Percentiles rank a stretch among this genome's conserved stretches.
Evolutionary conservation across 2,329 filamentous ascomycete species (phyloP).

Genomic region (Aspergillus spinulosporus): DNA sequence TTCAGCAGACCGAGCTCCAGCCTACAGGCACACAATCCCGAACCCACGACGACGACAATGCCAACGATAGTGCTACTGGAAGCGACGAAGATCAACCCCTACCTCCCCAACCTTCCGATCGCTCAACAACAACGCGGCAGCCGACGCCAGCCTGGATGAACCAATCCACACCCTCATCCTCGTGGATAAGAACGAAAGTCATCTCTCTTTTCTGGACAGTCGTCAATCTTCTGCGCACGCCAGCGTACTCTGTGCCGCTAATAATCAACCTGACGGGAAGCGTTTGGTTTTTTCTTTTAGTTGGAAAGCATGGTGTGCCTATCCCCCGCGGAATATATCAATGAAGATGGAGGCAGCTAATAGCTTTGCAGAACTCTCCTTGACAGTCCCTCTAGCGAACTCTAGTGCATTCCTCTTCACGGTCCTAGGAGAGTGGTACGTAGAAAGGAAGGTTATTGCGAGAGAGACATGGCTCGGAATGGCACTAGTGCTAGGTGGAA

Average conservation of each 20-base stretch:
- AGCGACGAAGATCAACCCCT: slow-evolving; percentile 15
- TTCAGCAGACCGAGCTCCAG: slow-evolving; percentile 12
- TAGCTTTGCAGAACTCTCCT: slow-evolving; percentile 67
- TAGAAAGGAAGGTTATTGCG: slow-evolving; percentile 86
- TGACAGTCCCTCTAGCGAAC: slow-evolving; percentile 94
- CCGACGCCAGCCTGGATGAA: slow-evolving; percentile 26
- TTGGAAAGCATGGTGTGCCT: slow-evolving; percentile 79
- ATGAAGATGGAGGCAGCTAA: background rate
- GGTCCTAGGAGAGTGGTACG: slow-evolving; percentile 91
- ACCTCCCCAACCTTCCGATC: slow-evolving; percentile 5
- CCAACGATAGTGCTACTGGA: background rate
- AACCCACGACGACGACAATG: background rate
- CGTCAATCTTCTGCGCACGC: slow-evolving; percentile 74
- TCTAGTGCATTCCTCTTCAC: slow-evolving; percentile 95
- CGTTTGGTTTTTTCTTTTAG: slow-evolving; percentile 93
- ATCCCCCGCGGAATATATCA: slow-evolving; percentile 24
- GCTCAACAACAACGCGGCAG: background rate
- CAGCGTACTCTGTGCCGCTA: slow-evolving; percentile 80
- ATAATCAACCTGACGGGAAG: slow-evolving; percentile 88
- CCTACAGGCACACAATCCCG: background rate
- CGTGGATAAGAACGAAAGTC: slow-evolving; percentile 63
- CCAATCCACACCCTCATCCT: slow-evolving; percentile 28
- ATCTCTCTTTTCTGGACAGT: slow-evolving; percentile 72
- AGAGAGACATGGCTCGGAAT: slow-evolving; percentile 83
- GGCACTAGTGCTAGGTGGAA: slow-evolving; percentile 73